These are phyloP conservation scores for Cucumis sativus DNA, from an alignment of 306 rosid genomes.

Conservation along the genomic window Cucumber_9930_V3 NC_026660.2:5011001-5011500, in stretches of 20 bases:
- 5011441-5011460: too few species aligned
- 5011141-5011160: too few species aligned
- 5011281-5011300: constrained; percentile 14
- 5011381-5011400: too few species aligned
- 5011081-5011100: constrained; percentile 22
- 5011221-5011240: too few species aligned
- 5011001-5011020: not conserved
- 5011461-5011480: constrained; percentile 9
- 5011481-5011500: constrained; percentile 16
- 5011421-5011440: too few species aligned
- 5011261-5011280: constrained; percentile 22
- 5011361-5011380: constrained; percentile 22
- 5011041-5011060: constrained; percentile 10
- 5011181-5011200: too few species aligned
- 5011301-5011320: constrained; percentile 23
- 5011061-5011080: constrained; percentile 24
- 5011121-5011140: too few species aligned
- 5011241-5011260: constrained; percentile 10
- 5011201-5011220: too few species aligned
- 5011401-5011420: too few species aligned
- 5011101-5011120: constrained; percentile 8
- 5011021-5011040: constrained; percentile 13
- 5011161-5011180: too few species aligned
- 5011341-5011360: constrained; percentile 11
- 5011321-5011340: constrained; percentile 4